Evolutionary conservation across 805 yeast genomes (phyloP).

Genomic region (Cyberlindnera petersonii): DNA sequence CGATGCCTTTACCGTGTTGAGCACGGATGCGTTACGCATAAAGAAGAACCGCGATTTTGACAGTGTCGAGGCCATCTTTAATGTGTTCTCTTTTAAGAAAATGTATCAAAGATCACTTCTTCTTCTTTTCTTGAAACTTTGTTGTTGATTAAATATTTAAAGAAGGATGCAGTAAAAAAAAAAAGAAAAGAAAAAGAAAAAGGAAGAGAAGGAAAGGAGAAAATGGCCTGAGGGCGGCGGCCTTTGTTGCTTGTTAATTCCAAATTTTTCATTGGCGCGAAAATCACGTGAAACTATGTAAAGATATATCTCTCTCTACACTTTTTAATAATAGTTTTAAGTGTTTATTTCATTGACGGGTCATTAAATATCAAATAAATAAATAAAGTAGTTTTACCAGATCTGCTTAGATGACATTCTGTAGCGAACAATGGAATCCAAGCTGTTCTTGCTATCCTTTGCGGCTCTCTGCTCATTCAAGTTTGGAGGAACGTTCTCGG

Average conservation of each 20-base stretch:
- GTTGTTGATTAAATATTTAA: too few relatives aligned
- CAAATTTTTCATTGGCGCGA: conserved; percentile 18
- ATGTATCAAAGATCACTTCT: too few relatives aligned
- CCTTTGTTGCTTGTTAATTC: conserved; percentile 10
- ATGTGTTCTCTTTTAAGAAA: neutral
- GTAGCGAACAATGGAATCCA: conserved; percentile 55
- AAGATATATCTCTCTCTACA: too few relatives aligned
- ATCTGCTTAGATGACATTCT: conserved; percentile 74
- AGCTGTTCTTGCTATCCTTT: conserved; percentile 32
- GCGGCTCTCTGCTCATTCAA: conserved; percentile 25
- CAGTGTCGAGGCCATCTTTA: conserved; percentile 26
- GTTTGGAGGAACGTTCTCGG: conserved; percentile 28
- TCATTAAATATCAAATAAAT: neutral
- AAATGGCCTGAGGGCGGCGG: too few relatives aligned
- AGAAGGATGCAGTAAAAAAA: too few relatives aligned
- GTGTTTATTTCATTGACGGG: too few relatives aligned
- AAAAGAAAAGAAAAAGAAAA: too few relatives aligned
- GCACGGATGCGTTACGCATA: conserved; percentile 47
- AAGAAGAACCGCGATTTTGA: conserved; percentile 57
- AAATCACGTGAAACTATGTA: too few relatives aligned
- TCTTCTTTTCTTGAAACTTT: too few relatives aligned
- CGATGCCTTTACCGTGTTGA: conserved; percentile 29
- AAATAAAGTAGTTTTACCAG: conserved; percentile 32
- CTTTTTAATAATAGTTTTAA: too few relatives aligned
- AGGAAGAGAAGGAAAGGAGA: too few relatives aligned